Conservation (phyloP, 1,139 yeast genomes). For the Saccharomyces hybrid region DNA sequence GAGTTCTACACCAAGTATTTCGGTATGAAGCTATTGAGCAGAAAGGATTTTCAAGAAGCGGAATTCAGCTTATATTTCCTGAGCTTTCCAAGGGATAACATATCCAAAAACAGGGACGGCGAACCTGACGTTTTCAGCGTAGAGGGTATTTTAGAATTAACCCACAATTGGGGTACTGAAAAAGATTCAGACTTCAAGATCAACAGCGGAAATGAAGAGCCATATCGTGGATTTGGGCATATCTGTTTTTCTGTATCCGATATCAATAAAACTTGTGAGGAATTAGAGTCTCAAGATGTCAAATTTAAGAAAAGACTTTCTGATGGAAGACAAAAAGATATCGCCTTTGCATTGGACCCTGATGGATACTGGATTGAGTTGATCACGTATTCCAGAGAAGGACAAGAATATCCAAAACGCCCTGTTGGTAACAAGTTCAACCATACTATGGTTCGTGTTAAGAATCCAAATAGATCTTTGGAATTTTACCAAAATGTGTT, state of each 20-base stretch:
- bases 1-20: constrained; percentile 68
- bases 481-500: constrained; percentile 69
- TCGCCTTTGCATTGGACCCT: constrained; percentile 92
- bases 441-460: constrained; percentile 90
- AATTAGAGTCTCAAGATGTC: constrained; percentile 53
- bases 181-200: constrained; percentile 49
- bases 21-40: constrained; percentile 59
- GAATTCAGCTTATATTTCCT: constrained; percentile 65
- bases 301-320: constrained; percentile 70
- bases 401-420: constrained; percentile 37
- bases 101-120: constrained; percentile 42
- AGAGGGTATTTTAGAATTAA: constrained; percentile 76
- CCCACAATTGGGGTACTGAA: constrained; percentile 75
- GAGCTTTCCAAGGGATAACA: constrained; percentile 44
- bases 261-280: constrained; percentile 53
- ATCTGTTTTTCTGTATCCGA: constrained; percentile 82
- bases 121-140: constrained; percentile 38
- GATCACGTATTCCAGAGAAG: constrained; percentile 46
- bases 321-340: constrained; percentile 88
- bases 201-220: constrained; percentile 78
- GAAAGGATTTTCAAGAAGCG: constrained; percentile 46
- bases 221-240: constrained; percentile 90
- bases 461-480: constrained; percentile 70
- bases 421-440: constrained; percentile 54
- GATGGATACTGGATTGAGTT: constrained; percentile 96